phyloP scores from a whole-genome alignment of 805 yeast species.

The Saccharomycopsis sp. region DNA sequence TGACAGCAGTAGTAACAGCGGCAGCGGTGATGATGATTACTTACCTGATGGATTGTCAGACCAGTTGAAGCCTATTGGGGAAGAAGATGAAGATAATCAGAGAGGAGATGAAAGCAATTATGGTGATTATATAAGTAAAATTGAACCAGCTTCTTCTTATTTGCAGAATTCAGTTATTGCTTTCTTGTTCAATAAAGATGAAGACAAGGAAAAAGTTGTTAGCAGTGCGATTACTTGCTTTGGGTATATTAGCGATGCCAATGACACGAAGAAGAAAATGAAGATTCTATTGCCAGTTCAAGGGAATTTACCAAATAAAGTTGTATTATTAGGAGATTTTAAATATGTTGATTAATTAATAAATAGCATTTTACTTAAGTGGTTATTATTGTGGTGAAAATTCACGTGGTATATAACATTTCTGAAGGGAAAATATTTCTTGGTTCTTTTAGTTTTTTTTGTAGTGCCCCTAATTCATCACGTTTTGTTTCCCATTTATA shows the following conservation, averaged over 20 bases:
- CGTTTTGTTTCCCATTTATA: background rate
- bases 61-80: slow-evolving; percentile 31
- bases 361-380: background rate
- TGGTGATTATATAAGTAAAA: slow-evolving; percentile 24
- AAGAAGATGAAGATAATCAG: slow-evolving; percentile 15
- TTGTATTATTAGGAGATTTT: slow-evolving; percentile 66
- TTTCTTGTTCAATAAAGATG: slow-evolving; percentile 36
- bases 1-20: slow-evolving; percentile 26
- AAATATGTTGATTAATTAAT: slow-evolving; percentile 66
- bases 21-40: background rate
- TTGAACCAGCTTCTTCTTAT: slow-evolving; percentile 43
- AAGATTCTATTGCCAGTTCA: slow-evolving; percentile 82
- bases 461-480: too few species aligned
- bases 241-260: slow-evolving; percentile 62
- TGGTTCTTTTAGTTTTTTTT: background rate
- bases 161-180: slow-evolving; percentile 77
- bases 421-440: background rate
- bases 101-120: slow-evolving; percentile 20
- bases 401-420: background rate
- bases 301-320: slow-evolving; percentile 71
- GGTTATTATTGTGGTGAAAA: background rate
- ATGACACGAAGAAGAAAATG: slow-evolving; percentile 63
- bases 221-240: slow-evolving; percentile 69
- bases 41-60: slow-evolving; percentile 23
- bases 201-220: slow-evolving; percentile 40